Evolutionary conservation across 805 yeast genomes (phyloP), one percentile per base, ranked within the genome.

Genomic region (Candida maltosa): DNA sequence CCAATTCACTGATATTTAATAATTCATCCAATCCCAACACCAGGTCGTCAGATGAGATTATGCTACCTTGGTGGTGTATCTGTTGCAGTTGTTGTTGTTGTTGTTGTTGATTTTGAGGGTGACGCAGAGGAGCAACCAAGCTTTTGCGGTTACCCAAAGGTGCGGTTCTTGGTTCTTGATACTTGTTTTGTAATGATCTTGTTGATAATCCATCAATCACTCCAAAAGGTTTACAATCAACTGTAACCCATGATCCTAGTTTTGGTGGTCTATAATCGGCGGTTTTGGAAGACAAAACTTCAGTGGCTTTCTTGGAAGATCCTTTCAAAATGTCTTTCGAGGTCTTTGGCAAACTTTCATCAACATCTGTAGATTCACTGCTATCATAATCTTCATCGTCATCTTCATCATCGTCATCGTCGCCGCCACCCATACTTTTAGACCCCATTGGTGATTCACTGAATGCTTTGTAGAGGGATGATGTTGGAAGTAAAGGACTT

Each of bases 351-450:
- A 91, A 60, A 12, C 81, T 72, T n/a, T 77, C 73, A 52, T 91
- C 97, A 43, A 87, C 96, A 57, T 91, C 98, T 0, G 98, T 93
- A 11, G 95, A 86, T 48, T 89, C 96, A 28, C 93, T 95, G 46
- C 84, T 82, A 37, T 75, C 76, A 43, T 63, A 62, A 5, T 50
- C 64, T 15, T 54, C 58, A 20, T 65, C 70, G 14, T 43, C 36
- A 8, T 20, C 26, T 12, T 19, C 26, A 8, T 23, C 37, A 15
- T 23, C 24, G 14, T 22, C 28, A 16, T 31, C 21, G 22, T 27
- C 35, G 5, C 10, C 11, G 14, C 21, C 16, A 9, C 26, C 12
- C 9, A 32, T 11, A 12, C 10, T 14, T 4, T 32, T 24, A 22
- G 7, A 10, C 7, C 10, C 9, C 9, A 21, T n/a, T n/a, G n/a